Base-by-base conservation (phyloP, 305 asterid genomes). In the Fraxinus baroniana region DNA sequence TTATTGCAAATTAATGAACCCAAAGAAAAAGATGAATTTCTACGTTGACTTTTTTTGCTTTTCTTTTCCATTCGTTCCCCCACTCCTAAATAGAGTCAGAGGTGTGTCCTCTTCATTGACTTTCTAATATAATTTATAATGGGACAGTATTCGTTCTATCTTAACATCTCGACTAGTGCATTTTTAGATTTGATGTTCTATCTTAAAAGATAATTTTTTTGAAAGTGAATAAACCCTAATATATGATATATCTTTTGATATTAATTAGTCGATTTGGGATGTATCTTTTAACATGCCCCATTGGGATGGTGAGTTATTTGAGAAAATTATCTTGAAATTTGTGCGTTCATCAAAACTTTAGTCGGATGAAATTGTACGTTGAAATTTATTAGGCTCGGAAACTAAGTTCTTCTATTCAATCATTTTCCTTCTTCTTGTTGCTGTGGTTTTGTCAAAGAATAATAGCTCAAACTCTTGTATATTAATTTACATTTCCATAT, bases 1-100 rank as follows among this genome's bases (percentile, higher is more conserved):
- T 60, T 60, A 60, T 60, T 60, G 71, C 28, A 60, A 60, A 60
- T 60, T 60, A 60, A 60, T 60, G 71, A 60, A 60, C 71, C 71
- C 32, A 20, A 60, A 60, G 71, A 60, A 60, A 22, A 60, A 18
- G 71, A 60, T 60, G 12, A 60, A 60, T 60, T 60, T 60, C 71
- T 60, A 7, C 71, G 0, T 60, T 60, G 71, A 60, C 71, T 60
- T 60, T 22, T 20, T 20, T 0, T 17, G 6, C 7, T 18, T n/a
- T 20, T 20, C 5, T 60, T 60, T 18, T 60, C 30, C 24, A 0
- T 20, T 20, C 5, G 8, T 6, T 20, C 3, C 15, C 12, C 30
- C 71, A 60, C 39, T 24, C 28, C 72, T 2, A 64, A 24, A 13
- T 10, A 68, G 8, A 15, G 74, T 68, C 74, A 28, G 20, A 28